phyloP scores from a whole-genome alignment of 352 stramenopile genomes.

The Pythium myriotylum region DNA sequence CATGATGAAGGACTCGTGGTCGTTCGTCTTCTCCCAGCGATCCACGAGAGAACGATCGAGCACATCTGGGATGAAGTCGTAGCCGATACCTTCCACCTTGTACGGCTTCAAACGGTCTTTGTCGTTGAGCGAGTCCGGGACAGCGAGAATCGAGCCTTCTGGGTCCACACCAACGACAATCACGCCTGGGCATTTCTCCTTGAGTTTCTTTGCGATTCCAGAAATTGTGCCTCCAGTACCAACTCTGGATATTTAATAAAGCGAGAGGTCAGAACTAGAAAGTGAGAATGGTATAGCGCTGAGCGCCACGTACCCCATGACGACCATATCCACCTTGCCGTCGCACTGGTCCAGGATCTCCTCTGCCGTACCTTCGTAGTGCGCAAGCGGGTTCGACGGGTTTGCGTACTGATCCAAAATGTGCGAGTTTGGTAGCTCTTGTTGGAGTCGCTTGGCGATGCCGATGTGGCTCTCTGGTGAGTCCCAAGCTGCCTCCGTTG shows the following conservation, averaged over 20 bases:
- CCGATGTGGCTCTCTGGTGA: slow-evolving; percentile 94
- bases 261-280: neutral
- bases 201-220: slow-evolving; percentile 93
- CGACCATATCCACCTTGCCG: slow-evolving; percentile 94
- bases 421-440: slow-evolving; percentile 92
- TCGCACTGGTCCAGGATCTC: slow-evolving; percentile 93
- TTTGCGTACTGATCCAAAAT: slow-evolving; percentile 98
- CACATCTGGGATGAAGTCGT: slow-evolving; percentile 96
- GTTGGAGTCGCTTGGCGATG: slow-evolving; percentile 90
- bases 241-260: slow-evolving; percentile 39
- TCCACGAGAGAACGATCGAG: slow-evolving; percentile 92
- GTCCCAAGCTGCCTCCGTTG: slow-evolving; percentile 95
- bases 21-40: slow-evolving; percentile 94
- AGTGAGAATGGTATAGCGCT: neutral
- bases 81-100: slow-evolving; percentile 96
- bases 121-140: slow-evolving; percentile 92
- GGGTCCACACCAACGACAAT: slow-evolving; percentile 90
- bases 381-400: slow-evolving; percentile 92
- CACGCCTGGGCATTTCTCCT: slow-evolving; percentile 87
- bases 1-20: slow-evolving; percentile 95
- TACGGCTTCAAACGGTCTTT: slow-evolving; percentile 87
- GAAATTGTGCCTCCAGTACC: slow-evolving; percentile 96
- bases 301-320: slow-evolving; percentile 79
- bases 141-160: slow-evolving; percentile 92
- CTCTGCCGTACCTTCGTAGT: slow-evolving; percentile 95